These are phyloP conservation scores for Lecanicillium sp. DNA, from an alignment of 2,329 filamentous ascomycete genomes.

Conservation along the genomic window DNA sequence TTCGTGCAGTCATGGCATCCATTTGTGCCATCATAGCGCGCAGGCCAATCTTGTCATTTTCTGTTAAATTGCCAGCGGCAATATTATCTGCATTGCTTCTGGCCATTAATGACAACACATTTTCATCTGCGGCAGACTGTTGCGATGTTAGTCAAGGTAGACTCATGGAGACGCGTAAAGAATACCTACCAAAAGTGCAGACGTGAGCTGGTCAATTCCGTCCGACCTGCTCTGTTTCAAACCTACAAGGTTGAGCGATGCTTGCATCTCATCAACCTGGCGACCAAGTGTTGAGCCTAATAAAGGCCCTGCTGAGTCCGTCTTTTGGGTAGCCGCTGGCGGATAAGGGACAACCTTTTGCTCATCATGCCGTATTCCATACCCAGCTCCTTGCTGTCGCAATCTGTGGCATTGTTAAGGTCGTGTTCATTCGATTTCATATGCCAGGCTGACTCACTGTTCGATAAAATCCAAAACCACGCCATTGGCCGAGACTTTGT, in stretches of 20 bases:
- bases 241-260: conserved; percentile 54
- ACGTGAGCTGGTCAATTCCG: conserved; percentile 44
- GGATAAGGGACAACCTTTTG: conserved; percentile 21
- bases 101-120: conserved; percentile 40
- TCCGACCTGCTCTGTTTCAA: conserved; percentile 43
- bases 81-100: conserved; percentile 36
- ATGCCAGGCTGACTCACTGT: conserved; percentile 33
- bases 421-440: neutral
- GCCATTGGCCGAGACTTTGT: conserved; percentile 54
- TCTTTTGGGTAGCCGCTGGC: conserved; percentile 13
- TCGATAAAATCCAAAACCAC: conserved; percentile 67
- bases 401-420: conserved; percentile 18
- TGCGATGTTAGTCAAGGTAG: no score
- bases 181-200: conserved; percentile 53
- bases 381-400: conserved; percentile 29
- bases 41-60: conserved; percentile 35
- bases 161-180: no score
- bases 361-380: conserved; percentile 22
- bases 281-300: conserved; percentile 29
- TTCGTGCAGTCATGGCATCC: conserved; percentile 33
- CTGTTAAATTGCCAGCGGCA: conserved; percentile 27
- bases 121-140: conserved; percentile 36
- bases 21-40: conserved; percentile 39
- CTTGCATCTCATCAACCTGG: conserved; percentile 55
- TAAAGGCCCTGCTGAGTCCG: conserved; percentile 10